Conservation (phyloP, 2,329 filamentous ascomycete genomes). For the Penicillium sclerotigenum region DNA sequence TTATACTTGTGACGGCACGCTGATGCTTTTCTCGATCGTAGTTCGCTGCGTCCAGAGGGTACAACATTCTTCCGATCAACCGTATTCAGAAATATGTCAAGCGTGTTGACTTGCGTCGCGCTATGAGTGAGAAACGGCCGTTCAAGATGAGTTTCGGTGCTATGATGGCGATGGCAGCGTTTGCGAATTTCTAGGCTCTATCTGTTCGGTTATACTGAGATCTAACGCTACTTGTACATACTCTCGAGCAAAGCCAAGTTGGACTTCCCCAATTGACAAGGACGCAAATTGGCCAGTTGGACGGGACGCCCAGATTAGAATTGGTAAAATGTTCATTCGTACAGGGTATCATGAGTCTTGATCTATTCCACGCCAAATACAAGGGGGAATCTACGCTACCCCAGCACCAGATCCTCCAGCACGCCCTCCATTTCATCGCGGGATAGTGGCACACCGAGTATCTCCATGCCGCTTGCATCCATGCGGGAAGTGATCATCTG, state of each 20-base stretch:
- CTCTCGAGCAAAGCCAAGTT: not conserved
- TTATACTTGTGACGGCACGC: not conserved
- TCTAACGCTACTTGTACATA: slow-evolving; percentile 13
- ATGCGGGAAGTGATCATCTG: slow-evolving; percentile 92
- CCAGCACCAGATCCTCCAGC: slow-evolving; percentile 66
- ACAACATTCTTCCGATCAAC: slow-evolving; percentile 44
- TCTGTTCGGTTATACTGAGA: not conserved
- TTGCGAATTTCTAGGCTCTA: slow-evolving; percentile 39
- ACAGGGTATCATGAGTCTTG: slow-evolving; percentile 35
- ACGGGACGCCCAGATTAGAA: not conserved
- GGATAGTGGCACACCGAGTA: slow-evolving; percentile 79
- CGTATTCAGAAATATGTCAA: slow-evolving; percentile 43
- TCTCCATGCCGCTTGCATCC: slow-evolving; percentile 79
- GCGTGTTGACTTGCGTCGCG: slow-evolving; percentile 38
- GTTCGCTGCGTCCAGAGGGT: slow-evolving; percentile 48
- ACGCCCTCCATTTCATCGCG: slow-evolving; percentile 86
- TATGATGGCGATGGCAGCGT: slow-evolving; percentile 46
- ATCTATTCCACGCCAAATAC: slow-evolving; percentile 17
- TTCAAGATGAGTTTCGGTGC: slow-evolving; percentile 48
- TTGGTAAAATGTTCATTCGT: slow-evolving; percentile 17
- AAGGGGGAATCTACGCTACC: slow-evolving; percentile 19
- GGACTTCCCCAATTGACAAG: not conserved
- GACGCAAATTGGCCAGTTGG: not conserved
- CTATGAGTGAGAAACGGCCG: slow-evolving; percentile 40
- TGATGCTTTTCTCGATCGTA: slow-evolving; percentile 17